Conservation (phyloP, 2,329 filamentous ascomycete genomes). For the Anthostomella pinea region DNA sequence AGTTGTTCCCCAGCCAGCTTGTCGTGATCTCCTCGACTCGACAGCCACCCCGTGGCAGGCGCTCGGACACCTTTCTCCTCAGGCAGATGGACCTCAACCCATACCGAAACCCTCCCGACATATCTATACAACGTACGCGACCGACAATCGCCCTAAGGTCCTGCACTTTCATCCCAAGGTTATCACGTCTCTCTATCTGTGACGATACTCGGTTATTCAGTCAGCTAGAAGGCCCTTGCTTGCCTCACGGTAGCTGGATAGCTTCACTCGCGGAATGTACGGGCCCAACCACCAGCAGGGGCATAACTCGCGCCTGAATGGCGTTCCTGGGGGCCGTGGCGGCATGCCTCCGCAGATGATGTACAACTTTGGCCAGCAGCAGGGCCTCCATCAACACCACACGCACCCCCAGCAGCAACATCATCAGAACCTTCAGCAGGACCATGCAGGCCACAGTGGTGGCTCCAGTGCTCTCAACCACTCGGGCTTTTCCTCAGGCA, state of each 20-base stretch:
- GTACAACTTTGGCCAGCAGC: constrained; percentile 54
- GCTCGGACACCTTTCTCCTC: constrained; percentile 46
- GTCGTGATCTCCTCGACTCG: constrained; percentile 9
- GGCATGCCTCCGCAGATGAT: constrained; percentile 56
- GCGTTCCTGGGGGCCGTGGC: constrained; percentile 58
- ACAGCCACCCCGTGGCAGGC: constrained; percentile 12
- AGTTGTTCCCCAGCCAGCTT: constrained; percentile 21
- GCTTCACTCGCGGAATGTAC: constrained; percentile 59
- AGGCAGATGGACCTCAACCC: constrained; percentile 69
- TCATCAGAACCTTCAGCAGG: constrained; percentile 57
- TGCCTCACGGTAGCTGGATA: constrained; percentile 29
- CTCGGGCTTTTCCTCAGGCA: constrained; percentile 59
- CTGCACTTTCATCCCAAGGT: constrained; percentile 36
- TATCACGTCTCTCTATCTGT: neutral
- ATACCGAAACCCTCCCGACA: constrained; percentile 56
- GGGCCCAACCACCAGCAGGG: constrained; percentile 69
- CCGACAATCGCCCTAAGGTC: constrained; percentile 43
- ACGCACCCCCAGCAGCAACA: constrained; percentile 60
- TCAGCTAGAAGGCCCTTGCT: no score
- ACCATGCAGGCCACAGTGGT: constrained; percentile 52
- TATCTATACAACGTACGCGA: constrained; percentile 47
- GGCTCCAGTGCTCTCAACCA: constrained; percentile 59
- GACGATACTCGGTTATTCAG: no score
- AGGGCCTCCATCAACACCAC: constrained; percentile 53
- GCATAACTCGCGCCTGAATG: constrained; percentile 75